Percentiles rank a stretch among this genome's conserved stretches.
phyloP scores from a whole-genome alignment of 1,139 yeast genomes.

The Casaregolazyma lundiana region DNA sequence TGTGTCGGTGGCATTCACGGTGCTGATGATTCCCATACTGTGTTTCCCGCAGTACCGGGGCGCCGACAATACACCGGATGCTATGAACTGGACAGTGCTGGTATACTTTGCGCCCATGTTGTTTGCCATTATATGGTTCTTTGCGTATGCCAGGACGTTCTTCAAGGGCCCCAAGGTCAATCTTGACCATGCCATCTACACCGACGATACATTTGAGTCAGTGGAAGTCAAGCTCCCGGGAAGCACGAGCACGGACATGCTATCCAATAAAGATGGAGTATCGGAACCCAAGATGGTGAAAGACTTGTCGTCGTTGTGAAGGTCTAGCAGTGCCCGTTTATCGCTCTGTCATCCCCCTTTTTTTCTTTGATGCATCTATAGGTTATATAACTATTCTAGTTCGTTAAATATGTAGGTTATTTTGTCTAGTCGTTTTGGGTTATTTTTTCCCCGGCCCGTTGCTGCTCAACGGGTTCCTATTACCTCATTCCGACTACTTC shows the following conservation, averaged over 20 bases:
- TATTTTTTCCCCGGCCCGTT: too few relatives aligned
- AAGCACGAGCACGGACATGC: constrained; percentile 1
- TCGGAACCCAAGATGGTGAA: constrained; percentile 1
- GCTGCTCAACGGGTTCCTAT: too few relatives aligned
- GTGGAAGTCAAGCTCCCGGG: constrained; percentile 11
- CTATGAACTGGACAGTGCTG: constrained; percentile 68
- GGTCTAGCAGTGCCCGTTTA: not conserved
- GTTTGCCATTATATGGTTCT: constrained; percentile 49
- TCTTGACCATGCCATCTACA: constrained; percentile 35
- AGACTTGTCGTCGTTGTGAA: constrained; percentile 5
- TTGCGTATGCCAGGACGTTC: constrained; percentile 56
- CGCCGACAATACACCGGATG: constrained; percentile 40
- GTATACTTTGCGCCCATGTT: constrained; percentile 65
- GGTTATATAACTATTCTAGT: too few relatives aligned
- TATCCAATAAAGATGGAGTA: constrained; percentile 3
- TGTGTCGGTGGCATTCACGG: constrained; percentile 37
- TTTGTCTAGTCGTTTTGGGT: too few relatives aligned
- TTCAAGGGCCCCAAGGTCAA: constrained; percentile 67
- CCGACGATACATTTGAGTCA: constrained; percentile 10
- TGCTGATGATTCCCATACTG: constrained; percentile 61
- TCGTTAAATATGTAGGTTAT: too few relatives aligned
- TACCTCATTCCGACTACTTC: too few relatives aligned
- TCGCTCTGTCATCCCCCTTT: too few relatives aligned
- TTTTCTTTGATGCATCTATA: too few relatives aligned
- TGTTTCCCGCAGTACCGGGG: constrained; percentile 55